A percentile compares a stretch with the other conserved stretches of the same genome.
Conservation (phyloP, 805 yeast species). For the Candida sithepensis region DNA sequence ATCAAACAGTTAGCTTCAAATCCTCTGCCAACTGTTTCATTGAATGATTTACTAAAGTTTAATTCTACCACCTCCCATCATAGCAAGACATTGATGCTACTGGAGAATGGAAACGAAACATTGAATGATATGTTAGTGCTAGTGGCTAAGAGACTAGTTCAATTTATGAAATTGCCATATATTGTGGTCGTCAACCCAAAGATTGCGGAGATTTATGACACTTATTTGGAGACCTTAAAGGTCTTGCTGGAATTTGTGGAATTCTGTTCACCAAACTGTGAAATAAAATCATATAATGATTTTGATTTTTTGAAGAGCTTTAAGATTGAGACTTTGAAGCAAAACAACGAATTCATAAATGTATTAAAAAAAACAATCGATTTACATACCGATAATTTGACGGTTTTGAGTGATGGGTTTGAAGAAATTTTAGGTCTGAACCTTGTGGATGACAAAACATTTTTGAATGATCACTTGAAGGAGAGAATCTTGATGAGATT, state of each 20-base stretch:
- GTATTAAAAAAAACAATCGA: slow-evolving; percentile 60
- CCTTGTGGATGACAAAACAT: slow-evolving; percentile 31
- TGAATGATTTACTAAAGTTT: slow-evolving; percentile 47
- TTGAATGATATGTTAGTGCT: slow-evolving; percentile 52
- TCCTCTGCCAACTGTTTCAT: slow-evolving; percentile 50
- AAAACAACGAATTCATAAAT: slow-evolving; percentile 50
- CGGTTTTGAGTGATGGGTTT: slow-evolving; percentile 79
- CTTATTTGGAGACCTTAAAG: slow-evolving; percentile 68
- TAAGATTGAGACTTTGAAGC: slow-evolving; percentile 39
- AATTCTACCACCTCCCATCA: slow-evolving; percentile 30
- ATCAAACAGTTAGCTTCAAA: slow-evolving; percentile 53
- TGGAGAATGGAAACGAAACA: slow-evolving; percentile 51
- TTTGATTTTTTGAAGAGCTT: slow-evolving; percentile 31
- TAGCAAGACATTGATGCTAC: slow-evolving; percentile 31
- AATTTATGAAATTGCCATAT: slow-evolving; percentile 75
- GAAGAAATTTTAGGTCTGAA: slow-evolving; percentile 43
- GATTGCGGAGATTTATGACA: slow-evolving; percentile 69
- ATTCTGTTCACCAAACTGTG: slow-evolving; percentile 26
- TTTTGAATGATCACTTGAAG: slow-evolving; percentile 70
- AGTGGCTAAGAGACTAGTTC: slow-evolving; percentile 68
- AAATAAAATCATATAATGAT: slow-evolving; percentile 17
- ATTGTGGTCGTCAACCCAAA: slow-evolving; percentile 83
- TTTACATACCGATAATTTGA: slow-evolving; percentile 80
- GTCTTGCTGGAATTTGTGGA: slow-evolving; percentile 40
- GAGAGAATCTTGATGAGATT: slow-evolving; percentile 87